Evolutionary conservation across 305 asterid species (phyloP).

Genomic region (Rubia occidens): DNA sequence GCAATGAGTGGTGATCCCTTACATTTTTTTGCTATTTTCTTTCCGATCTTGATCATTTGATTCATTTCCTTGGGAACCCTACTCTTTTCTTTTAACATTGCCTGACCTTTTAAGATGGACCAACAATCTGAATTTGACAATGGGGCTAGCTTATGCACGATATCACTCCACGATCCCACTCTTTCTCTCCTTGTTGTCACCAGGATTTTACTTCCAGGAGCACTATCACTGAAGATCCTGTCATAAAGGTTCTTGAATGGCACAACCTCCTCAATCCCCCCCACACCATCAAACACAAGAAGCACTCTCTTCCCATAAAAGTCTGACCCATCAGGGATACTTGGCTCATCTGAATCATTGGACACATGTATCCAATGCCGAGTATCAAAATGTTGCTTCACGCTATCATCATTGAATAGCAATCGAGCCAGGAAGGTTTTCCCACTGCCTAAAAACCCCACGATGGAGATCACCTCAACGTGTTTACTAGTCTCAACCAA

Average conservation of each 20-base stretch:
- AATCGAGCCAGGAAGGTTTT: not conserved
- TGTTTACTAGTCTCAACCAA: not conserved
- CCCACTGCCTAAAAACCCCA: not conserved
- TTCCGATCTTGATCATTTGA: not conserved
- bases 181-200: constrained; percentile 26
- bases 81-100: not conserved
- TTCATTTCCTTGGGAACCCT: not conserved
- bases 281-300: constrained; percentile 23
- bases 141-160: not conserved
- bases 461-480: not conserved
- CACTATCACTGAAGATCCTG: not conserved
- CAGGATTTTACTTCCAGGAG: constrained; percentile 23
- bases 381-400: not conserved
- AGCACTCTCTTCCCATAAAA: constrained; percentile 17
- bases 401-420: not conserved
- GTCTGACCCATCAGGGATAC: fast-evolving
- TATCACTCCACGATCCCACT: not conserved
- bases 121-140: constrained; percentile 19
- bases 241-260: too few relatives aligned
- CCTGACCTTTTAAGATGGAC: constrained; percentile 13
- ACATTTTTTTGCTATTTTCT: constrained; percentile 19
- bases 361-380: not conserved
- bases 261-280: too few relatives aligned
- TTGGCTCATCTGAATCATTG: not conserved
- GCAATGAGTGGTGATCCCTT: constrained; percentile 8